These are phyloP conservation scores for Megacollybia marginata DNA, from an alignment of 768 basidiomycete genomes.

Conservation along the genomic window DNA sequence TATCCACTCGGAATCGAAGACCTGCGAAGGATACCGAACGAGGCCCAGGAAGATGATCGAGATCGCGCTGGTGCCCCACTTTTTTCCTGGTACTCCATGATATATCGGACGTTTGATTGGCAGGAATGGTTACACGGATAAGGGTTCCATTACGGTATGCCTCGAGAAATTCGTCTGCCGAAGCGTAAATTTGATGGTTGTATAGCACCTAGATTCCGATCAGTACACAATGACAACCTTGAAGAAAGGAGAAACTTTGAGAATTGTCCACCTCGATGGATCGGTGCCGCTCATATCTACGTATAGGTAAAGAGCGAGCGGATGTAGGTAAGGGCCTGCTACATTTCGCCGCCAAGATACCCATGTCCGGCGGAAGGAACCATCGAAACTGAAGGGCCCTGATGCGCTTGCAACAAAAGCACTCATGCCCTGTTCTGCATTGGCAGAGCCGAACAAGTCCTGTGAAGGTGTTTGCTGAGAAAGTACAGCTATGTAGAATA, in stretches of 20 bases:
- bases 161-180: constrained; percentile 38
- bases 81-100: constrained; percentile 43
- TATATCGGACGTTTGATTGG: constrained; percentile 23
- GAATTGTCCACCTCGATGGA: constrained; percentile 38
- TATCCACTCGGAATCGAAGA: constrained; percentile 48
- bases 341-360: constrained; percentile 40
- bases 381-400: constrained; percentile 55
- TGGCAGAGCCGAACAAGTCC: constrained; percentile 44
- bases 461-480: constrained; percentile 7
- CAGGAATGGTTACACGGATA: constrained; percentile 26
- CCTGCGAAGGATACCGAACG: constrained; percentile 57
- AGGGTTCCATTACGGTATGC: constrained; percentile 50
- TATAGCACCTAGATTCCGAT: constrained; percentile 38
- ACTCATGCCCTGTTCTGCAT: constrained; percentile 35
- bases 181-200: constrained; percentile 49
- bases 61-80: constrained; percentile 32
- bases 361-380: constrained; percentile 51
- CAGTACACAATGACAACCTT: not conserved
- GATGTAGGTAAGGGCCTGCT: constrained; percentile 46
- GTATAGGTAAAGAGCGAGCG: constrained; percentile 50
- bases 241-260: constrained; percentile 29
- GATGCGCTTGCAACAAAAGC: constrained; percentile 38
- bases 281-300: constrained; percentile 51
- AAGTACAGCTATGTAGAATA: not conserved
- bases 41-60: constrained; percentile 61